These are phyloP conservation scores for Sphaerulina musiva DNA, from an alignment of 2,329 filamentous ascomycete species.

Conservation along the genomic window DNA sequence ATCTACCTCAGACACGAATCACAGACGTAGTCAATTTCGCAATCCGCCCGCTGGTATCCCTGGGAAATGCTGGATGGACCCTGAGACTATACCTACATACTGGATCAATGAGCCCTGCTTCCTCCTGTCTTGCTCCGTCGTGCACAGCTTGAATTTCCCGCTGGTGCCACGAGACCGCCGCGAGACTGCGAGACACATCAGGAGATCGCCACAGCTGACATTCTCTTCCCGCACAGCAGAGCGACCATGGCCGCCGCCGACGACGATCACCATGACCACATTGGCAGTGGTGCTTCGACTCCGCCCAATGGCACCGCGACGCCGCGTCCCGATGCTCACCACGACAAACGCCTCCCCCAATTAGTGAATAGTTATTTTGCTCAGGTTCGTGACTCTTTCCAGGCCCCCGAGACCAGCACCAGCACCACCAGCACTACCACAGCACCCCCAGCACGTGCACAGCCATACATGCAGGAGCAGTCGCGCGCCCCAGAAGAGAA, in stretches of 20 bases:
- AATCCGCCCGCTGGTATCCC: background rate
- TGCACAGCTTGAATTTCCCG: constrained; percentile 16
- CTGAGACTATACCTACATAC: constrained; percentile 8
- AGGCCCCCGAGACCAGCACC: constrained; percentile 23
- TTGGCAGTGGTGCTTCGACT: constrained; percentile 74
- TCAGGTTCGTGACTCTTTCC: constrained; percentile 90
- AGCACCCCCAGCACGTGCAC: constrained; percentile 32
- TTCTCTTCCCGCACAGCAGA: constrained; percentile 26
- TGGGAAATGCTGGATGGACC: background rate
- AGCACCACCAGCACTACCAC: background rate
- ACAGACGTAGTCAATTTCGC: background rate
- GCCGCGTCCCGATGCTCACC: constrained; percentile 75
- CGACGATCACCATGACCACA: constrained; percentile 67
- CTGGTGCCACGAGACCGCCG: constrained; percentile 15
- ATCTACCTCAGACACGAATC: background rate
- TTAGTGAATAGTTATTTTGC: constrained; percentile 94
- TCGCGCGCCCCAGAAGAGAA: constrained; percentile 15
- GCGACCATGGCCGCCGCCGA: constrained; percentile 34
- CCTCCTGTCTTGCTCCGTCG: constrained; percentile 3
- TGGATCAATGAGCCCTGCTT: constrained; percentile 7
- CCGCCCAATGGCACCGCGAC: constrained; percentile 80
- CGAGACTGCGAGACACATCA: constrained; percentile 12
- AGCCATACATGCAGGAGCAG: constrained; percentile 13
- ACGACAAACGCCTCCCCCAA: constrained; percentile 89
- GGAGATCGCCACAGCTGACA: constrained; percentile 27